These are phyloP conservation scores for Suillus discolor DNA, from an alignment of 768 basidiomycete species.

Conservation along the genomic window DNA sequence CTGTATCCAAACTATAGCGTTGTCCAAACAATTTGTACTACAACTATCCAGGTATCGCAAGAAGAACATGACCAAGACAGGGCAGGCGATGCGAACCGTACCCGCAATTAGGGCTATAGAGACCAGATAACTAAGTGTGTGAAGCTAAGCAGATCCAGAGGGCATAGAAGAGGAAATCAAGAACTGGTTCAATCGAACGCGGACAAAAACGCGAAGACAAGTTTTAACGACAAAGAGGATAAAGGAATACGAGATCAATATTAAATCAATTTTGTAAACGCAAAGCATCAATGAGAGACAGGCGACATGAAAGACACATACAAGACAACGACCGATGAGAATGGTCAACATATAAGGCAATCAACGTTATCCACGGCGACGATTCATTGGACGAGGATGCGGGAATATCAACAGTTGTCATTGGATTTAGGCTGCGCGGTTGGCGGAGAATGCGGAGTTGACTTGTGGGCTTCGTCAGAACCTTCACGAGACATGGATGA, in stretches of 20 bases:
- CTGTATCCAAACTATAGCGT: slow-evolving; percentile 10
- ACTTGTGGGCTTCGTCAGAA: background rate
- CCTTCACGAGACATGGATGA: slow-evolving; percentile 2
- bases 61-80: slow-evolving; percentile 32
- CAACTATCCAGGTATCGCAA: slow-evolving; percentile 41
- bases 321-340: background rate
- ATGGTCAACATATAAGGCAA: slow-evolving; percentile 7
- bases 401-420: background rate
- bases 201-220: slow-evolving; percentile 8
- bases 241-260: slow-evolving; percentile 18
- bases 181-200: slow-evolving; percentile 7
- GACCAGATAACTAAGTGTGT: slow-evolving; percentile 25
- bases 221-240: slow-evolving; percentile 8
- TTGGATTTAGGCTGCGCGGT: background rate
- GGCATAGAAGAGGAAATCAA: slow-evolving; percentile 15
- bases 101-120: slow-evolving; percentile 25
- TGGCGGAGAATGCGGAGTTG: background rate
- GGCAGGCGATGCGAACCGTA: slow-evolving; percentile 16
- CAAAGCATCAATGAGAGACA: slow-evolving; percentile 5
- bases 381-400: background rate
- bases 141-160: slow-evolving; percentile 16
- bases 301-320: slow-evolving; percentile 2
- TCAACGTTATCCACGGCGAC: slow-evolving; percentile 5
- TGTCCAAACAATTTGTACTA: slow-evolving; percentile 37
- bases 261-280: slow-evolving; percentile 10